Conservation (phyloP, 805 yeast genomes). For the Cyberlindnera meyerae region DNA sequence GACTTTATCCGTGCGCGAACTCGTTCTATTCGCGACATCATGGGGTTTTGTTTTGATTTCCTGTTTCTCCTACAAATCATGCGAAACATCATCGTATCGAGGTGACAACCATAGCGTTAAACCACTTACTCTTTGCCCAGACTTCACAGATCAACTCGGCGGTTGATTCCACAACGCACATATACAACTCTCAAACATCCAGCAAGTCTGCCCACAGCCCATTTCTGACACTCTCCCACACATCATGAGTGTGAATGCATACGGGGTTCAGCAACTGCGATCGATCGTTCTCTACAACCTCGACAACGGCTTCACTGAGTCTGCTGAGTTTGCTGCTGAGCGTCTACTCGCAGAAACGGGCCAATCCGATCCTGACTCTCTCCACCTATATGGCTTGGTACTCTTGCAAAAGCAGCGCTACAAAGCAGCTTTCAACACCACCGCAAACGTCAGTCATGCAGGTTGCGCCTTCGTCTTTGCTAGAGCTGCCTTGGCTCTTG, state of each 20-base stretch:
- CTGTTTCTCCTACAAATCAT: too few species aligned
- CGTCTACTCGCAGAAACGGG: constrained; percentile 59
- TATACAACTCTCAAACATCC: too few species aligned
- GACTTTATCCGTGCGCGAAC: too few species aligned
- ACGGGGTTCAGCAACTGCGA: constrained; percentile 39
- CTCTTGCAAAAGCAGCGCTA: constrained; percentile 53
- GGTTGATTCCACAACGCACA: too few species aligned
- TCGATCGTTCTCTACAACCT: constrained; percentile 62
- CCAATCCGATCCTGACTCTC: constrained; percentile 43
- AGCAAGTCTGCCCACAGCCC: too few species aligned
- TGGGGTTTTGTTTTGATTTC: too few species aligned
- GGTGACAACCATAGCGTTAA: too few species aligned
- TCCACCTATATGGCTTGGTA: constrained; percentile 66
- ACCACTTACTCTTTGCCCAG: too few species aligned
- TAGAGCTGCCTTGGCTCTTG: constrained; percentile 54
- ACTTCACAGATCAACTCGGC: too few species aligned
- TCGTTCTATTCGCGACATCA: too few species aligned
- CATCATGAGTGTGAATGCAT: constrained; percentile 21
- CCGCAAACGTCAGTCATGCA: constrained; percentile 46
- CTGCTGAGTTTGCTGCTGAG: constrained; percentile 87
- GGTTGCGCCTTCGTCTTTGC: constrained; percentile 80
- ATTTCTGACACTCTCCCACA: background rate
- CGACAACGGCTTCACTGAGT: constrained; percentile 60
- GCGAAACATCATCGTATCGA: too few species aligned
- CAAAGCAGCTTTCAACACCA: constrained; percentile 56